Evolutionary conservation across 495 filamentous ascomycete genomes (phyloP).

Genomic region (Sordaria brevicollis): DNA sequence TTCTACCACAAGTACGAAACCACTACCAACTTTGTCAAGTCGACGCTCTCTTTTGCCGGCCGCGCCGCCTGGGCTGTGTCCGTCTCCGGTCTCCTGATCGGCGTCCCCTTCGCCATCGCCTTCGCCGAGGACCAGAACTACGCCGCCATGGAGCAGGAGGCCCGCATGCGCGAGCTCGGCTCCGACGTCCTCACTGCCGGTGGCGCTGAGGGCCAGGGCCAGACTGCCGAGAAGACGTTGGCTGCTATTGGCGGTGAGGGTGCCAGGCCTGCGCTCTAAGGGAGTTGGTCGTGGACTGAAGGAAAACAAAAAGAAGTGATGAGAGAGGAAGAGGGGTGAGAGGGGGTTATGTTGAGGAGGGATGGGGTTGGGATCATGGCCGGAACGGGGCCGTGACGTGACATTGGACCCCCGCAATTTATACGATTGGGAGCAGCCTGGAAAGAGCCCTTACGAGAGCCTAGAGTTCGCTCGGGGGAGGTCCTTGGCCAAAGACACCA

Average conservation of each 20-base stretch:
- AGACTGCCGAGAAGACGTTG: conserved; percentile 25
- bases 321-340: neutral
- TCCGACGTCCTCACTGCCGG: conserved; percentile 33
- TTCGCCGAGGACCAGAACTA: conserved; percentile 93
- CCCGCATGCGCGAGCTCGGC: conserved; percentile 78
- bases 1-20: conserved; percentile 49
- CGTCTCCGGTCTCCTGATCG: conserved; percentile 78
- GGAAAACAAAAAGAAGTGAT: neutral
- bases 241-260: conserved; percentile 22
- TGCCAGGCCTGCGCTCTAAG: conserved; percentile 23
- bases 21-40: conserved; percentile 45
- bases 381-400: neutral
- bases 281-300: neutral
- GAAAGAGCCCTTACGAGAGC: neutral
- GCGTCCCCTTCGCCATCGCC: conserved; percentile 86
- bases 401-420: neutral
- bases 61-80: conserved; percentile 80
- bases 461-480: neutral
- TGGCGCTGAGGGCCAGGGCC: conserved; percentile 9
- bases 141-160: conserved; percentile 92
- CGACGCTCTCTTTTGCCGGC: conserved; percentile 56
- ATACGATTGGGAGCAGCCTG: neutral
- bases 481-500: neutral
- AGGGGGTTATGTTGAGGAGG: neutral
- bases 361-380: neutral